These are phyloP conservation scores for Ceriops decandra DNA, from an alignment of 345 rosid genomes.

Conservation along the genomic window DNA sequence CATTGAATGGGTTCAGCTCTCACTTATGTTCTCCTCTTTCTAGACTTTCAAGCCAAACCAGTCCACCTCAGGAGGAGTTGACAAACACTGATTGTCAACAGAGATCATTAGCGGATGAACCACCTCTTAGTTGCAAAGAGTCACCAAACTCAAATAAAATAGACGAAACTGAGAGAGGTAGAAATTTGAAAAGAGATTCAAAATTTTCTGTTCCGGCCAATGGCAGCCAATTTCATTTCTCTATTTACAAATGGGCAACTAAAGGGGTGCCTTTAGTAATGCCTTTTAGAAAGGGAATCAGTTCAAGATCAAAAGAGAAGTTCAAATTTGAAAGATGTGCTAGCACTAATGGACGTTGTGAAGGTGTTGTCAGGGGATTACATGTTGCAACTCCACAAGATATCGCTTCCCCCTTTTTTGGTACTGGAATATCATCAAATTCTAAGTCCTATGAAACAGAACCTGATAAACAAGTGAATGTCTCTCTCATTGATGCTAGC, in stretches of 20 bases:
- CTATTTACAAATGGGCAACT: constrained; percentile 91
- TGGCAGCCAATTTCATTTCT: constrained; percentile 64
- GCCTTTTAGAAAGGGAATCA: constrained; percentile 40
- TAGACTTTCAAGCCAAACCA: constrained; percentile 40
- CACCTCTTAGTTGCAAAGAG: constrained; percentile 22
- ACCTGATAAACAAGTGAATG: constrained; percentile 14
- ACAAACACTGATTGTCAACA: constrained; percentile 19
- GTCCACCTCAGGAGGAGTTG: constrained; percentile 27
- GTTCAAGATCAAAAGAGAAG: constrained; percentile 40
- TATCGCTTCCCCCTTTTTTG: not conserved
- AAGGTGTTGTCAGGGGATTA: constrained; percentile 15
- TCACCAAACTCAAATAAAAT: constrained; percentile 17
- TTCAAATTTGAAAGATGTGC: constrained; percentile 32
- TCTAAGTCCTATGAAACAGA: constrained; percentile 16
- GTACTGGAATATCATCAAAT: constrained; percentile 9
- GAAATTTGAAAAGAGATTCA: constrained; percentile 26
- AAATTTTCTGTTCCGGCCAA: constrained; percentile 19
- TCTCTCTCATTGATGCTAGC: constrained; percentile 5
- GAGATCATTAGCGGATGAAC: constrained; percentile 35
- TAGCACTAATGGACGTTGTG: constrained; percentile 27
- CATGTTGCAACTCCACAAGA: constrained; percentile 18
- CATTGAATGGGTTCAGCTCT: constrained; percentile 23
- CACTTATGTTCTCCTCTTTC: constrained; percentile 42
- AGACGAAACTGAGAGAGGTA: constrained; percentile 27
- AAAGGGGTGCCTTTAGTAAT: constrained; percentile 50